A percentile compares a stretch with the other conserved stretches of the same genome.
phyloP scores from a whole-genome alignment of 805 yeast genomes.

The Kluyveromyces nonfermentans region DNA sequence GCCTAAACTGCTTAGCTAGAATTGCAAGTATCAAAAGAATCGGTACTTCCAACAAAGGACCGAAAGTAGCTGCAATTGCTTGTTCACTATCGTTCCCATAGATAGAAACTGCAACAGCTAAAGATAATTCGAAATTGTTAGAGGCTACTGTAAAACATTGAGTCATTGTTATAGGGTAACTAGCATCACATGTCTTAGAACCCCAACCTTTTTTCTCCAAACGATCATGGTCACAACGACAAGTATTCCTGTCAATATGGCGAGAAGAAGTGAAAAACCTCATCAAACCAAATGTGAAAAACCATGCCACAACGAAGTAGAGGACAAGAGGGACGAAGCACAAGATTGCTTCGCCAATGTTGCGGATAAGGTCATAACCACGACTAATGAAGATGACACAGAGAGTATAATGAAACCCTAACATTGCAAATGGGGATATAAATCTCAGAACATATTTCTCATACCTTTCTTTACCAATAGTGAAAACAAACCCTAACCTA shows the following conservation, averaged over 20 bases:
- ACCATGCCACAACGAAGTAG: constrained; percentile 42
- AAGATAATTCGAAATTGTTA: constrained; percentile 47
- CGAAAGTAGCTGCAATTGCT: constrained; percentile 51
- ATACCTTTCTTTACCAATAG: constrained; percentile 29
- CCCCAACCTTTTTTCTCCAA: constrained; percentile 12
- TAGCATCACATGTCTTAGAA: constrained; percentile 31
- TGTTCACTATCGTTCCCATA: constrained; percentile 45
- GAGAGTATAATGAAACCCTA: constrained; percentile 45
- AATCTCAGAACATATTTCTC: constrained; percentile 31
- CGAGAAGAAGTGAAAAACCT: constrained; percentile 22
- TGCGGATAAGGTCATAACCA: constrained; percentile 39
- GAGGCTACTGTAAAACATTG: constrained; percentile 51
- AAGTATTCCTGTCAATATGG: constrained; percentile 16
- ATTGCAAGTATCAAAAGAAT: constrained; percentile 33
- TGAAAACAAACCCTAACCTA: constrained; percentile 24
- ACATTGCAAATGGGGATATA: constrained; percentile 40
- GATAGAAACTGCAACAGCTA: constrained; percentile 44
- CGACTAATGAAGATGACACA: constrained; percentile 42
- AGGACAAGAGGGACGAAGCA: constrained; percentile 41
- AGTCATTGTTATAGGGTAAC: constrained; percentile 35
- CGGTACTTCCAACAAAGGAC: constrained; percentile 53
- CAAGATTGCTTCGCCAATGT: constrained; percentile 41
- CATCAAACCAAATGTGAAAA: constrained; percentile 33
- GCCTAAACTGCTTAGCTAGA: constrained; percentile 30
- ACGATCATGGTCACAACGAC: constrained; percentile 34